Conservation (phyloP, 73 alveolate genomes). For the Paramecium tetraurelia region DNA sequence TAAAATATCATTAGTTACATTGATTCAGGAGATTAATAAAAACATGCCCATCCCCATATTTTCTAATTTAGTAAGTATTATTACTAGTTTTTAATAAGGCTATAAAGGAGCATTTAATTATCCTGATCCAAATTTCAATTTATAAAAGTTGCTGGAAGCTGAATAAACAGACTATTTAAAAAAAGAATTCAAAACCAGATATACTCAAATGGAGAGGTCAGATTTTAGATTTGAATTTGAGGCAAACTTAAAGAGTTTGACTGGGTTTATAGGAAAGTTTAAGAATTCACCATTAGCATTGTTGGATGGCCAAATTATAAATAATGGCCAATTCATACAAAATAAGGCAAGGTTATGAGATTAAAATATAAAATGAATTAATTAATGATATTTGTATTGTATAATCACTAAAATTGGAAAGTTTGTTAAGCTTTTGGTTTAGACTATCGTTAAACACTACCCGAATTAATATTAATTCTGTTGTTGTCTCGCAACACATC, state of each 20-base stretch:
- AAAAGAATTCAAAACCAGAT: not conserved
- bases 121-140: not conserved
- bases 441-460: constrained; percentile 22
- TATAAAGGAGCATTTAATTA: not conserved
- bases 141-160: not conserved
- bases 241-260: not conserved
- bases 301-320: not conserved
- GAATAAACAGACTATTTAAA: not conserved
- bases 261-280: not conserved
- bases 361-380: not conserved
- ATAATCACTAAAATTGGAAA: not conserved
- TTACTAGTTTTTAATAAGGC: not conserved
- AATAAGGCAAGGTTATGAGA: not conserved
- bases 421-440: not conserved
- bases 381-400: not conserved
- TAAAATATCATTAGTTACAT: not conserved
- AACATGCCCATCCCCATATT: not conserved
- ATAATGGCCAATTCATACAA: not conserved
- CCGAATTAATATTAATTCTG: not conserved
- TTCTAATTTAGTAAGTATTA: not conserved
- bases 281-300: not conserved
- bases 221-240: not conserved
- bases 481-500: constrained; percentile 9
- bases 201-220: not conserved
- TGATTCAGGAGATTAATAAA: not conserved